Evolutionary conservation across 805 yeast species (phyloP), one percentile per base, ranked within the genome.

Genomic region (Monosporozyma aquatica): DNA sequence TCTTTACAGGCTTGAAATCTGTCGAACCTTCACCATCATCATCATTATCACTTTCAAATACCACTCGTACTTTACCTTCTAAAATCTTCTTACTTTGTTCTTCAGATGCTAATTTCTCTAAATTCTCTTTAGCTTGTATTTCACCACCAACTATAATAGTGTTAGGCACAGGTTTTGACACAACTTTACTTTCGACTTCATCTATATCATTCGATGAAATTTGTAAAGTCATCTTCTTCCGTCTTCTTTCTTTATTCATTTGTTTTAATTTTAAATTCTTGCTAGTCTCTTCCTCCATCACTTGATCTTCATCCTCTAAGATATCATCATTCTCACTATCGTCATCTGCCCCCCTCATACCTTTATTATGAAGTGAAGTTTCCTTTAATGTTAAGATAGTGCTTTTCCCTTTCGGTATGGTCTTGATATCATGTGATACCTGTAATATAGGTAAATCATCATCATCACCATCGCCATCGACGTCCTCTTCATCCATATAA

Each of bases 361-460:
- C 42, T 32, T 47, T 59, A 11, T 58, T 65, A 7, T 59, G 64
- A 4, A 63, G 64, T 8, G 58, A 64, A 14, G 58, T 58, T 25
- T 64, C 72, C 64, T 75, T 70, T 39, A 82, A 62, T 0, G 87
- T 82, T 40, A 83, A 61, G 3, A 81, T 65, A 4, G 70, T 64
- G 22, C 66, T 70, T 4, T 62, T 56, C 1, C 67, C 74, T 6
- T 68, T 66, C n/a, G 61, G 49, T 1, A 70, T 49, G 11, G 56
- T 52, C 2, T 53, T 49, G 9, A 78, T 52, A n/a, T 70, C 71
- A n/a, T 78, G 83, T 0, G 69, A 73, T 3, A 79, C 65, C 30
- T 63, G 65, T 13, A 72, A 34, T 1, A 65, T 67, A 5, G 62
- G 53, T 7, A 68, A 48, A 23, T 61, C 47, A 22, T 43, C 51